A percentile compares a stretch with the other conserved stretches of the same genome.
These are phyloP conservation scores for Dipsacomyces acuminosporus DNA, from an alignment of 371 early-diverging fungal genomes.

Conservation along the genomic window DNA sequence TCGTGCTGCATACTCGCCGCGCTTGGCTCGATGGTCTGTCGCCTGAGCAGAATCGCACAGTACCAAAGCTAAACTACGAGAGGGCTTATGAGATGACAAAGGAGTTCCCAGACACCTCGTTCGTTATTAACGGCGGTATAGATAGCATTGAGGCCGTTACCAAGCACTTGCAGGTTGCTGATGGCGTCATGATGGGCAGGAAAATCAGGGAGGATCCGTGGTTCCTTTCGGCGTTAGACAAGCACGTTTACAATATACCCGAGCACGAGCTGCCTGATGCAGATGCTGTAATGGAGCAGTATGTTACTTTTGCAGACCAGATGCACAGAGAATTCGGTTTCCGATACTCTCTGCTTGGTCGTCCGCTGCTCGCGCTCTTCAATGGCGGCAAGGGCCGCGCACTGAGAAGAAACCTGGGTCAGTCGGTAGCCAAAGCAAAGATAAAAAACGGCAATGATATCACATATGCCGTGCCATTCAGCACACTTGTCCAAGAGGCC, in stretches of 20 bases:
- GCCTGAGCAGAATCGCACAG: slow-evolving; percentile 76
- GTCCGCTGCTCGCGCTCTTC: slow-evolving; percentile 34
- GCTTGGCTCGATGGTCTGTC: slow-evolving; percentile 78
- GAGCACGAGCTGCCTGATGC: slow-evolving; percentile 1
- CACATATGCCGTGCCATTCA: slow-evolving; percentile 12
- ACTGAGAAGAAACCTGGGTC: slow-evolving; percentile 15
- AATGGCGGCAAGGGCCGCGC: slow-evolving; percentile 24
- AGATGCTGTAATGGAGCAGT: slow-evolving; percentile 15
- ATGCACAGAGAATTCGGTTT: slow-evolving; percentile 13
- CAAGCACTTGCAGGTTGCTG: slow-evolving; percentile 50
- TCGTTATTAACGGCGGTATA: slow-evolving; percentile 84
- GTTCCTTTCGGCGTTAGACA: slow-evolving; percentile 49
- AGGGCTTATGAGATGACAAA: slow-evolving; percentile 64
- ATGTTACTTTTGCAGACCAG: slow-evolving; percentile 29
- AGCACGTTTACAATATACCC: slow-evolving; percentile 14
- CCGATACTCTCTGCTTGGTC: slow-evolving; percentile 29
- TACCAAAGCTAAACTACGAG: slow-evolving; percentile 75
- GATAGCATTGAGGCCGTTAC: slow-evolving; percentile 48
- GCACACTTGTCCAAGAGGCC: slow-evolving; percentile 27
- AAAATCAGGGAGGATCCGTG: slow-evolving; percentile 54
- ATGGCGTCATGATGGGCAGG: slow-evolving; percentile 77
- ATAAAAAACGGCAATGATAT: not conserved
- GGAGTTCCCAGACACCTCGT: slow-evolving; percentile 58
- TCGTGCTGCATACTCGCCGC: slow-evolving; percentile 86
- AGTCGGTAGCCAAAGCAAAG: slow-evolving; percentile 6